Conservation (phyloP, 306 rosid genomes). For the Casuarina equisetifolia region DNA sequence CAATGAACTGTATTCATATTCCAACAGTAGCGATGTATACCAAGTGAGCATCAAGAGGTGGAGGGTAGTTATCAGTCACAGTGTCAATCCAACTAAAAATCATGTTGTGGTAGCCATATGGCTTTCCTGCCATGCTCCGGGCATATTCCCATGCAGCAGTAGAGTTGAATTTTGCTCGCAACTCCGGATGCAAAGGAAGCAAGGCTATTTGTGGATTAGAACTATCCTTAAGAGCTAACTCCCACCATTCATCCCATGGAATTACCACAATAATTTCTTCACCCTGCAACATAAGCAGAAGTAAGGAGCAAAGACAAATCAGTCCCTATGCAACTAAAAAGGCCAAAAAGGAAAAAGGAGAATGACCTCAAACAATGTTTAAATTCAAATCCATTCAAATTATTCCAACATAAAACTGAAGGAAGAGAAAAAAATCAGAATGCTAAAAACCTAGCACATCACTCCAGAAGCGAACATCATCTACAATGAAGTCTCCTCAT, state of each 20-base stretch:
- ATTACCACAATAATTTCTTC: slow-evolving; percentile 88
- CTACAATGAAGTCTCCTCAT: background rate
- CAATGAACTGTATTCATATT: slow-evolving; percentile 21
- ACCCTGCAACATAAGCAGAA: slow-evolving; percentile 55
- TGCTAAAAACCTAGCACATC: background rate
- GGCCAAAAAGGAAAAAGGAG: background rate
- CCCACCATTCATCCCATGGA: slow-evolving; percentile 99
- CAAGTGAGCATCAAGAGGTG: slow-evolving; percentile 99
- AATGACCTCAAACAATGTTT: background rate
- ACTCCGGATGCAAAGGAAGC: slow-evolving; percentile 84
- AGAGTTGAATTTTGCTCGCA: slow-evolving; percentile 74
- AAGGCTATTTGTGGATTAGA: slow-evolving; percentile 95
- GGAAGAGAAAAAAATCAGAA: background rate
- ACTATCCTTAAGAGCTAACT: slow-evolving; percentile 67
- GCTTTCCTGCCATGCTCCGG: slow-evolving; percentile 92
- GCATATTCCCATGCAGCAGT: slow-evolving; percentile 98
- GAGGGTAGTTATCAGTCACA: slow-evolving; percentile 91
- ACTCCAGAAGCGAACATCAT: background rate
- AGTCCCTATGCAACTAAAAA: background rate
- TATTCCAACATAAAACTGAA: background rate
- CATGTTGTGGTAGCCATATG: slow-evolving; percentile 99
- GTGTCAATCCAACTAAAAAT: slow-evolving; percentile 99
- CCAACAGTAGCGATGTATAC: slow-evolving; percentile 34
- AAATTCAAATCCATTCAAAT: background rate
- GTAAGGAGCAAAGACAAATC: background rate